These are phyloP conservation scores for Citeromyces hawaiiensis DNA, from an alignment of 1,139 yeast species.

Conservation along the genomic window DNA sequence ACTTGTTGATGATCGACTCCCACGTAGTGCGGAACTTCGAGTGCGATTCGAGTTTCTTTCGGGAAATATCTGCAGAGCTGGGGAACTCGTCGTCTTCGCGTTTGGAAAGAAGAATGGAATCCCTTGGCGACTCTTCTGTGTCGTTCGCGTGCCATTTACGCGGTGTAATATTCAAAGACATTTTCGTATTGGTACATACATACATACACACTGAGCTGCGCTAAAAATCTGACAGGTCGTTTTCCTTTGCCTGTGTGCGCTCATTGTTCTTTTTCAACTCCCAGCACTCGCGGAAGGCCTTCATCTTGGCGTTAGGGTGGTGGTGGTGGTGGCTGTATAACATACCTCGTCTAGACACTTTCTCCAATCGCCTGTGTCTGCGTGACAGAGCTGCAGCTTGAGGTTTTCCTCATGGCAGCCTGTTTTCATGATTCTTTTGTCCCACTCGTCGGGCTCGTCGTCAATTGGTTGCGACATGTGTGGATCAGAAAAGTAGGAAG, in stretches of 20 bases:
- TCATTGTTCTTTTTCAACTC: constrained; percentile 38
- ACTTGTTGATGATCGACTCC: constrained; percentile 41
- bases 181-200: neutral
- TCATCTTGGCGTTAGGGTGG: constrained; percentile 24
- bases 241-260: constrained; percentile 37
- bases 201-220: neutral
- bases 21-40: constrained; percentile 18
- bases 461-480: constrained; percentile 9
- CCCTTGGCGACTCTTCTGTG: neutral
- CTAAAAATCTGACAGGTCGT: constrained; percentile 12
- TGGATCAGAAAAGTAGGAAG: neutral
- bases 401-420: constrained; percentile 66
- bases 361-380: constrained; percentile 75
- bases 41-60: neutral
- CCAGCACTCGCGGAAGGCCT: constrained; percentile 62
- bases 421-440: constrained; percentile 53
- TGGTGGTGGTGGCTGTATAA: neutral
- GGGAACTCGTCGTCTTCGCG: neutral
- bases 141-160: neutral
- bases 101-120: neutral
- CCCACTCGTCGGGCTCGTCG: constrained; percentile 60
- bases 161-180: neutral
- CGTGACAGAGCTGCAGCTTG: constrained; percentile 59
- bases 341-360: constrained; percentile 45
- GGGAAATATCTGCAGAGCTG: neutral